These are phyloP conservation scores for Bacterosira constricta DNA, from an alignment of 108 stramenopile genomes.

Conservation along the genomic window DNA sequence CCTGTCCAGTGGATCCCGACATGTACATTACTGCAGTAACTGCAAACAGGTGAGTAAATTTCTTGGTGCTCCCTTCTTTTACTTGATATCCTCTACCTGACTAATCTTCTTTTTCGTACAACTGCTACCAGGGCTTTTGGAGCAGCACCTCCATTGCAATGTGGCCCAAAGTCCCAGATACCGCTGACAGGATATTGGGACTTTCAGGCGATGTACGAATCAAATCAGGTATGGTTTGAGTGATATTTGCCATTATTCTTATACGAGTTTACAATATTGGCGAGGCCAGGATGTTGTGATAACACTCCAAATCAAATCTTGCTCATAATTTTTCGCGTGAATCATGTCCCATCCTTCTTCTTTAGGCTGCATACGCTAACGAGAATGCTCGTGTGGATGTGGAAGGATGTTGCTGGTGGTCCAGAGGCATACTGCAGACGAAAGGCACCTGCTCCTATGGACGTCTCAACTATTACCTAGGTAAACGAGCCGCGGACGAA, in stretches of 20 bases:
- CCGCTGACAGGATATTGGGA: slow-evolving; percentile 28
- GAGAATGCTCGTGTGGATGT: slow-evolving; percentile 32
- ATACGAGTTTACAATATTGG: not conserved
- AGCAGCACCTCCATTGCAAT: slow-evolving; percentile 28
- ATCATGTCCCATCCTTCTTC: no score
- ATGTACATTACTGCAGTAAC: slow-evolving; percentile 42
- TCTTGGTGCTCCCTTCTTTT: not conserved
- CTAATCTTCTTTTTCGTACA: no score
- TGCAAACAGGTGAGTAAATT: not conserved
- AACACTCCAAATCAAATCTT: no score
- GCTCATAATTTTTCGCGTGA: no score
- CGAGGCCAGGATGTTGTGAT: slow-evolving; percentile 27
- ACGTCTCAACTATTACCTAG: slow-evolving; percentile 42
- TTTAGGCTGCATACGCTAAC: slow-evolving; percentile 33
- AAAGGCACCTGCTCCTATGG: slow-evolving; percentile 41
- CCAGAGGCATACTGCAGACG: slow-evolving; percentile 41
- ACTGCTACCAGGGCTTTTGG: slow-evolving; percentile 6
- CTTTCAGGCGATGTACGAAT: not conserved
- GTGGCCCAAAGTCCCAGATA: slow-evolving; percentile 25
- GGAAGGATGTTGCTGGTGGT: slow-evolving; percentile 53
- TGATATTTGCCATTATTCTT: not conserved
- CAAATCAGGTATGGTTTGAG: no score
- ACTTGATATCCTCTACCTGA: not conserved
- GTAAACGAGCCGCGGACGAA: slow-evolving; percentile 21
- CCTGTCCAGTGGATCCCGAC: slow-evolving; percentile 24